Conservation (phyloP, 1,284 basidiomycete species). For the Mycena sp. region DNA sequence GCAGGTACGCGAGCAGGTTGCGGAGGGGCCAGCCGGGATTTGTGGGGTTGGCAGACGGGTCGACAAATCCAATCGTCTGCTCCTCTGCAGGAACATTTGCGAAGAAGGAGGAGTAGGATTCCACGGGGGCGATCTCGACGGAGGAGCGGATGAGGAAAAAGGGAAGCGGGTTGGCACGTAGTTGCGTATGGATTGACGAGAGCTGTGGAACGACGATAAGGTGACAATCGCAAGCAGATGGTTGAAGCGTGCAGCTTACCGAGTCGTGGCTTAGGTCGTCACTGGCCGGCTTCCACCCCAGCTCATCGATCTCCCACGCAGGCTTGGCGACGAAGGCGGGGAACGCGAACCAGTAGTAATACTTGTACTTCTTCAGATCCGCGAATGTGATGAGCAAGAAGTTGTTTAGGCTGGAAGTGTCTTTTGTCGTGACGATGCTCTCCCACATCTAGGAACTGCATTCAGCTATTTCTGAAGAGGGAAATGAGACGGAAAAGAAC, state of each 20-base stretch:
- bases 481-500: slow-evolving; percentile 47
- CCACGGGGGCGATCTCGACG: slow-evolving; percentile 59
- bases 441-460: slow-evolving; percentile 72
- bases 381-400: slow-evolving; percentile 95
- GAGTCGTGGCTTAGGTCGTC: slow-evolving; percentile 46
- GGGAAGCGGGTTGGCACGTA: slow-evolving; percentile 51
- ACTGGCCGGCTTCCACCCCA: slow-evolving; percentile 62
- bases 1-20: slow-evolving; percentile 88
- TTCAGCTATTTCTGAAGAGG: slow-evolving; percentile 5
- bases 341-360: slow-evolving; percentile 98
- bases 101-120: slow-evolving; percentile 59
- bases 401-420: slow-evolving; percentile 67
- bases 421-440: slow-evolving; percentile 58
- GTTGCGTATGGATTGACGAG: slow-evolving; percentile 56
- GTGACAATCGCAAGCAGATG: slow-evolving; percentile 2
- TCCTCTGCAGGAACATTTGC: slow-evolving; percentile 50
- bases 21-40: slow-evolving; percentile 96
- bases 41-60: slow-evolving; percentile 82
- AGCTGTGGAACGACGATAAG: slow-evolving; percentile 55
- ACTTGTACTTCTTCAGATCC: slow-evolving; percentile 98
- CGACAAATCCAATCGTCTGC: slow-evolving; percentile 81
- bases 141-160: slow-evolving; percentile 68
- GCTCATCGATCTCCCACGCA: slow-evolving; percentile 80
- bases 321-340: slow-evolving; percentile 91
- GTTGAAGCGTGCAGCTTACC: slow-evolving; percentile 39